Conservation (phyloP, 805 yeast genomes). For the Kodamaea leandrae region DNA sequence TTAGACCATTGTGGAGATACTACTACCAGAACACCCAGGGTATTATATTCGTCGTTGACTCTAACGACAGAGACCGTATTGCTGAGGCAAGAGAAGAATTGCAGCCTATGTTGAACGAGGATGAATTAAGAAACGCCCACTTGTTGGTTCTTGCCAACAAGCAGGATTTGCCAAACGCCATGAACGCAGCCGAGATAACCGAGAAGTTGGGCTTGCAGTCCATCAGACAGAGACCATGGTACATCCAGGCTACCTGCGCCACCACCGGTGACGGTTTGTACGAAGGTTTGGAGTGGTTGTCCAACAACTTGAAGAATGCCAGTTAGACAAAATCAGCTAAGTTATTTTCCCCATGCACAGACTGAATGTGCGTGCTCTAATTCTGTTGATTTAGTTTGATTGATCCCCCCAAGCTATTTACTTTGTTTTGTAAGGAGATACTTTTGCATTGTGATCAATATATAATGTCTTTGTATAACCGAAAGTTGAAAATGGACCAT, state of each 20-base stretch:
- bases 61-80: conserved; percentile 44
- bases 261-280: conserved; percentile 65
- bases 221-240: conserved; percentile 98
- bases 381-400: conserved; percentile 5
- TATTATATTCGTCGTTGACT: conserved; percentile 42
- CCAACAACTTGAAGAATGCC: conserved; percentile 32
- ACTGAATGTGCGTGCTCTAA: conserved; percentile 4
- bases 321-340: conserved; percentile 9
- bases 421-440: conserved; percentile 4
- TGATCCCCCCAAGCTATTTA: conserved; percentile 8
- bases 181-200: conserved; percentile 44
- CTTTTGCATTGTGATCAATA: conserved; percentile 8
- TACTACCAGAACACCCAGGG: conserved; percentile 45
- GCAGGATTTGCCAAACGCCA: conserved; percentile 45
- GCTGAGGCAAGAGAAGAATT: conserved; percentile 44
- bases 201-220: conserved; percentile 57
- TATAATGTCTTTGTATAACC: conserved; percentile 8
- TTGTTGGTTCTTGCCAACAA: conserved; percentile 42
- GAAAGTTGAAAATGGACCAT: not conserved
- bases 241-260: conserved; percentile 98
- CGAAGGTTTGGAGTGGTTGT: conserved; percentile 39
- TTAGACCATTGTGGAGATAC: conserved; percentile 45
- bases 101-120: conserved; percentile 45
- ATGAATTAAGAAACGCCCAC: conserved; percentile 42
- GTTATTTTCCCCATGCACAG: conserved; percentile 1